Conservation (phyloP, 805 yeast species). For the Lipomyces sp. region DNA sequence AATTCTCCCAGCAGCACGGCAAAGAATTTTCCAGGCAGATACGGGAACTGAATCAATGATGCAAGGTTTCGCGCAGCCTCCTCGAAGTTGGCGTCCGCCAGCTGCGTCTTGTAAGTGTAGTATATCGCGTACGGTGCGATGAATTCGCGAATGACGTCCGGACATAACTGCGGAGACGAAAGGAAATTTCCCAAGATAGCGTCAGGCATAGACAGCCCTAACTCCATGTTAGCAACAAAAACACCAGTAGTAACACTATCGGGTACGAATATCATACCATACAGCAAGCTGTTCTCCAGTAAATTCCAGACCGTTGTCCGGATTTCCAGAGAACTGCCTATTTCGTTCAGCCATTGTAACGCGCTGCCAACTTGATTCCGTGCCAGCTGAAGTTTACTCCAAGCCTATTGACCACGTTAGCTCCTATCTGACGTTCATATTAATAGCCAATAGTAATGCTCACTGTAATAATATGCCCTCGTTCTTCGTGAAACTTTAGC, state of each 20-base stretch:
- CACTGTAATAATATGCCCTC: slow-evolving; percentile 12
- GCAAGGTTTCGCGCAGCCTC: slow-evolving; percentile 30
- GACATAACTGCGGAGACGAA: slow-evolving; percentile 19
- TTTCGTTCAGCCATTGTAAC: slow-evolving; percentile 29
- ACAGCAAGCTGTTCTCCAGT: slow-evolving; percentile 31
- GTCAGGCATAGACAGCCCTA: slow-evolving; percentile 17
- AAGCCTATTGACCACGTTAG: slow-evolving; percentile 6
- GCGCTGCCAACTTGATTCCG: slow-evolving; percentile 29
- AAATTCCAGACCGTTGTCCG: slow-evolving; percentile 32
- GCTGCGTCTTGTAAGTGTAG: slow-evolving; percentile 16
- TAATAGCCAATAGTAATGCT: no score
- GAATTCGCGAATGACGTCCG: slow-evolving; percentile 32
- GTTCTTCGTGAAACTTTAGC: slow-evolving; percentile 11
- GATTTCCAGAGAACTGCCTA: slow-evolving; percentile 28
- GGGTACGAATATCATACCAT: no score
- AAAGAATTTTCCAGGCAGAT: slow-evolving; percentile 27
- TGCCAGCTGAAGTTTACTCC: slow-evolving; percentile 18
- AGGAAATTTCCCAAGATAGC: slow-evolving; percentile 10
- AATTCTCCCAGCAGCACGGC: slow-evolving; percentile 18
- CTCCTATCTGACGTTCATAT: no score
- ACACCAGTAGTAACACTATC: no score
- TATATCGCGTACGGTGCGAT: slow-evolving; percentile 38
- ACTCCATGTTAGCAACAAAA: neutral
- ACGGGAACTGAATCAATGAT: slow-evolving; percentile 34
- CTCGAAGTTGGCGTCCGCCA: slow-evolving; percentile 9